Evolutionary conservation across 2,329 filamentous ascomycete species (phyloP).

Genomic region (Aspergillus amoenus): DNA sequence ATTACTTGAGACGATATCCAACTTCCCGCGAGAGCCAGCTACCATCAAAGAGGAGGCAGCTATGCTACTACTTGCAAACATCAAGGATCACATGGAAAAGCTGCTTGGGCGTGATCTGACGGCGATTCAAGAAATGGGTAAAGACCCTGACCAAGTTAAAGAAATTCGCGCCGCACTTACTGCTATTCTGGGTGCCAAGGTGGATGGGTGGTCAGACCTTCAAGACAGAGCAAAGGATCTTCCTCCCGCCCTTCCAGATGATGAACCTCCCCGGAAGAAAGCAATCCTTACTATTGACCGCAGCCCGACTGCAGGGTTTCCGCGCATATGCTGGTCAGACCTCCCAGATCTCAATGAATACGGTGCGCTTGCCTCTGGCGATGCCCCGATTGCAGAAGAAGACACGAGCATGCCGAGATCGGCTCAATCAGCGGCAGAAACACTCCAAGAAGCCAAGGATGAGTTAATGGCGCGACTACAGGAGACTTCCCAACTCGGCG

Average conservation of each 20-base stretch:
- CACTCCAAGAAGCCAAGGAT: slow-evolving; percentile 52
- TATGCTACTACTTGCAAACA: slow-evolving; percentile 48
- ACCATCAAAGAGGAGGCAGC: slow-evolving; percentile 49
- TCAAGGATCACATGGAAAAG: slow-evolving; percentile 50
- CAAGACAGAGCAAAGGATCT: slow-evolving; percentile 39
- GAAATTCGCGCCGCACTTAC: slow-evolving; percentile 46
- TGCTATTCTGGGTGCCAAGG: slow-evolving; percentile 44
- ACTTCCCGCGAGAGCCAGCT: slow-evolving; percentile 43
- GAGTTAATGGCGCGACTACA: slow-evolving; percentile 51
- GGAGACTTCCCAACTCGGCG: slow-evolving; percentile 42
- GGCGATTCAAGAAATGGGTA: slow-evolving; percentile 47
- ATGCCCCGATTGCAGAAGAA: slow-evolving; percentile 44
- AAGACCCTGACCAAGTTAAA: slow-evolving; percentile 45
- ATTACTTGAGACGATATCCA: slow-evolving; percentile 44
- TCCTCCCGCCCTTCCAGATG: slow-evolving; percentile 35
- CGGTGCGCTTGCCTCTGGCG: slow-evolving; percentile 35
- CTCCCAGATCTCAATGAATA: slow-evolving; percentile 46
- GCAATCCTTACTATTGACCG: slow-evolving; percentile 44
- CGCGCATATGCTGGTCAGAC: slow-evolving; percentile 44
- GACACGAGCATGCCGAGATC: slow-evolving; percentile 49
- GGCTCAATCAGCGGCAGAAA: slow-evolving; percentile 49
- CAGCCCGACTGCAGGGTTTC: slow-evolving; percentile 39
- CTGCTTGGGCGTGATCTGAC: slow-evolving; percentile 44
- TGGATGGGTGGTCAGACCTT: slow-evolving; percentile 45
- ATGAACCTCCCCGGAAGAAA: slow-evolving; percentile 40